phyloP scores from a whole-genome alignment of 306 rosid genomes.

The Parietaria judaica region DNA sequence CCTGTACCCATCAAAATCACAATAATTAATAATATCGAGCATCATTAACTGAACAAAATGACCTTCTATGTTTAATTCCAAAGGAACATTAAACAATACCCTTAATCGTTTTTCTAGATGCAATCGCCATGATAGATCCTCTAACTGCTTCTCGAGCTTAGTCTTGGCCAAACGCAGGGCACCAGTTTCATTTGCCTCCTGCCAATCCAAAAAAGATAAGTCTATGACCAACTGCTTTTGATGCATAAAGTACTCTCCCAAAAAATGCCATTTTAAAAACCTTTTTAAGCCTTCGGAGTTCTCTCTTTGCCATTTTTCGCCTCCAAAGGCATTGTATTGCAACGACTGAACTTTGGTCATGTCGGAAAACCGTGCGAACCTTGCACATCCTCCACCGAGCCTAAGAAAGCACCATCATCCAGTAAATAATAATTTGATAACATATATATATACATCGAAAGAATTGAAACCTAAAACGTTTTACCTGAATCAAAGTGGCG shows the following conservation, averaged over 20 bases:
- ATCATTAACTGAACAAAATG: neutral
- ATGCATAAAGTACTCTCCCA: slow-evolving; percentile 3
- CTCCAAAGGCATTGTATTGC: slow-evolving; percentile 91
- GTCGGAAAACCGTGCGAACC: slow-evolving; percentile 53
- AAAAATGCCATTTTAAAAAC: slow-evolving; percentile 28
- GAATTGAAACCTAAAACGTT: slow-evolving; percentile 12
- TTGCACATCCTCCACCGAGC: slow-evolving; percentile 80
- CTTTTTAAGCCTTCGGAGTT: slow-evolving; percentile 62
- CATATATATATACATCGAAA: neutral
- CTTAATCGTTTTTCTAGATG: slow-evolving; percentile 89
- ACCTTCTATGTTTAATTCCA: neutral
- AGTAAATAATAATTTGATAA: slow-evolving; percentile 4
- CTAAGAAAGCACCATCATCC: slow-evolving; percentile 33
- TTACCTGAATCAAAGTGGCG: slow-evolving; percentile 78
- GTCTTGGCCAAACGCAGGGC: slow-evolving; percentile 90
- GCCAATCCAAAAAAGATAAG: slow-evolving; percentile 21
- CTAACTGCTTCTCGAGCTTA: slow-evolving; percentile 96
- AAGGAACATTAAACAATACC: slow-evolving; percentile 38
- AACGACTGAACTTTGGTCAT: slow-evolving; percentile 47
- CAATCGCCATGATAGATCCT: slow-evolving; percentile 90
- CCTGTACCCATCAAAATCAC: slow-evolving; percentile 42
- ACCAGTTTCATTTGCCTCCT: slow-evolving; percentile 98
- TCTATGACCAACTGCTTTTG: slow-evolving; percentile 2
- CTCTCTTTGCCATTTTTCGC: slow-evolving; percentile 71
- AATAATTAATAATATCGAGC: slow-evolving; percentile 11